Evolutionary conservation across 768 basidiomycete genomes (phyloP).

Genomic region (Multifurca ochricompacta): DNA sequence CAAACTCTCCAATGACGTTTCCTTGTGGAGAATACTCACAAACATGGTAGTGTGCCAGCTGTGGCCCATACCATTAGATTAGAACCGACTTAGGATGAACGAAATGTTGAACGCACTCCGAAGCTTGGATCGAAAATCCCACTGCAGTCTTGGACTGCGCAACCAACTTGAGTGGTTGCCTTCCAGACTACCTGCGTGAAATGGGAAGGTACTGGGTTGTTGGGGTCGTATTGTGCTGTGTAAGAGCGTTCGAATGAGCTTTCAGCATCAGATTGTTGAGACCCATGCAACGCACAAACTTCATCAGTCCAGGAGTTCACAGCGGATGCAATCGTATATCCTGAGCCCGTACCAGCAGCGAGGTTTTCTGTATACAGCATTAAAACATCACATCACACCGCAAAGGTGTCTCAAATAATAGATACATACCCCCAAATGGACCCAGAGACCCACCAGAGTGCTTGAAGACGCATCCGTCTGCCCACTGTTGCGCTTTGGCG

Average conservation of each 20-base stretch:
- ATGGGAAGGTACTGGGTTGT: slow-evolving; percentile 52
- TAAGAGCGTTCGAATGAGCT: background rate
- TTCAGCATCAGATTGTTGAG: background rate
- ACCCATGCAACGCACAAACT: slow-evolving; percentile 40
- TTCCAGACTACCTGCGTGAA: slow-evolving; percentile 80
- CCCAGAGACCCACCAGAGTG: slow-evolving; percentile 66
- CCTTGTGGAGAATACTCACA: slow-evolving; percentile 64
- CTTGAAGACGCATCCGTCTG: slow-evolving; percentile 54
- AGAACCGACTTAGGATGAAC: background rate
- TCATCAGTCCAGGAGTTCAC: slow-evolving; percentile 61
- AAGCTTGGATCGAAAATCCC: slow-evolving; percentile 45
- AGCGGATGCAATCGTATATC: slow-evolving; percentile 41
- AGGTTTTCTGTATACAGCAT: slow-evolving; percentile 49
- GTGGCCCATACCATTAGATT: slow-evolving; percentile 4
- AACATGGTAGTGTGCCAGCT: slow-evolving; percentile 54
- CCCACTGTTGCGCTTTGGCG: slow-evolving; percentile 61
- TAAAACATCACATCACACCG: background rate
- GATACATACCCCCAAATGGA: slow-evolving; percentile 45
- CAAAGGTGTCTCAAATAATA: background rate
- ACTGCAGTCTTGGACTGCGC: slow-evolving; percentile 45
- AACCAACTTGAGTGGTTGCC: slow-evolving; percentile 52
- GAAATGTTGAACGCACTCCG: slow-evolving; percentile 36
- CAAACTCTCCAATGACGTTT: slow-evolving; percentile 55
- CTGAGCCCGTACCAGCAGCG: slow-evolving; percentile 58
- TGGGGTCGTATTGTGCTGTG: slow-evolving; percentile 49